Evolutionary conservation across 805 yeast species (phyloP), one percentile per base, ranked within the genome.

Genomic region (Peterozyma xylosa): DNA sequence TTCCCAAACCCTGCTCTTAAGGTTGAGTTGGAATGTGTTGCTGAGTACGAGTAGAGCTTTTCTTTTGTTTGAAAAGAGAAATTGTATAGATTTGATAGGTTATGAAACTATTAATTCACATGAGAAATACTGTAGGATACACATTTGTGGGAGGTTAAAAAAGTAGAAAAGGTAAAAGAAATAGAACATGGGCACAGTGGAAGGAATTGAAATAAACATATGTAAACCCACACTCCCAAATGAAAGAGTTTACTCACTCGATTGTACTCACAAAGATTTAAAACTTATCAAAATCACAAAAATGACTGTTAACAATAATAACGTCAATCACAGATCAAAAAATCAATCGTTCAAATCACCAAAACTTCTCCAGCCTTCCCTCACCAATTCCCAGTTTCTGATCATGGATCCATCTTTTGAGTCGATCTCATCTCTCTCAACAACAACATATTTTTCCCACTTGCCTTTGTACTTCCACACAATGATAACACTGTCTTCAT

Each of bases 371-470:
- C 93, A 86, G 9, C 87, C 84, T 49, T 79, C 86, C 41, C 86
- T 66, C 2, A 79, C 70, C 14, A 86, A 58, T 50, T 76, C 82
- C 75, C 79, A 80, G 42, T 63, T 67, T 33, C 61, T 63, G 11
- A 55, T 55, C 9, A 50, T 45, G 14, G 37, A 37, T n/a, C 48
- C 46, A 11, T 38, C 43, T 4, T 36, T 38, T 4, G 37, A 35
- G 14, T 41, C 52, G 35, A 38, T 41, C 27, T 49, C 55, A 33
- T 62, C 64, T 45, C 66, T 73, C 51, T 81, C 88, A 11, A 77
- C 68, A 33, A 91, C 78, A 11, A 71, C 78, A 59, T 85, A 91
- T 58, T 85, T 87, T 57, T 91, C 97, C 96, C 96, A 87, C 29
- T 80, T 79, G 4, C 82, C 81, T 48, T 78, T 71, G 36, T 66